Conservation (phyloP, 176 grass and related monocot species). For the Eragrostis nindensis region DNA sequence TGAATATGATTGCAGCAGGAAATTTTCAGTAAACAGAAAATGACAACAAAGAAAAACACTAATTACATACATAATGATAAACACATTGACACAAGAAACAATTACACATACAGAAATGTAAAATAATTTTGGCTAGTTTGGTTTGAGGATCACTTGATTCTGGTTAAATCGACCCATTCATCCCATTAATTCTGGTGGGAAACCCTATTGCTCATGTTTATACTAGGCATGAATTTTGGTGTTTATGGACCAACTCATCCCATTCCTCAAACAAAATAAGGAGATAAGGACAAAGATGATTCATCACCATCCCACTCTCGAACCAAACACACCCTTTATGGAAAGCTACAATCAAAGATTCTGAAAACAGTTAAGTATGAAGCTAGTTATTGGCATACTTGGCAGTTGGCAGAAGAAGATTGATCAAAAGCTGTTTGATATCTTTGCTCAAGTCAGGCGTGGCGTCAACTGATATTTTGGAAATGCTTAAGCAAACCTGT, state of each 20-base stretch:
- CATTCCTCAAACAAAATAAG: neutral
- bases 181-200: neutral
- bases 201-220: neutral
- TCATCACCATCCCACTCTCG: too few species aligned
- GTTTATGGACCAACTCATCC: neutral
- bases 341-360: constrained; percentile 21
- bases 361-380: constrained; percentile 33
- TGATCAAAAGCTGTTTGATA: constrained; percentile 76
- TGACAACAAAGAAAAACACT: neutral
- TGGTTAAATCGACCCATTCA: neutral
- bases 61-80: neutral
- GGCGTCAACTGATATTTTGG: constrained; percentile 64
- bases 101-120: constrained; percentile 3
- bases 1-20: constrained; percentile 14
- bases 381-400: constrained; percentile 59
- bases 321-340: neutral
- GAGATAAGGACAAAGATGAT: too few species aligned
- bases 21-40: constrained; percentile 2
- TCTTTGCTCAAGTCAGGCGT: constrained; percentile 66
- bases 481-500: constrained; percentile 72
- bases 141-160: neutral
- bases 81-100: constrained; percentile 2
- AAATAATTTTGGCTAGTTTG: neutral
- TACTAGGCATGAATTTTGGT: neutral
- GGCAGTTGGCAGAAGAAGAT: constrained; percentile 72